A percentile compares a stretch with the other conserved stretches of the same genome.
phyloP scores from a whole-genome alignment of 192 early-diverging fungal species.

The Lobosporangium transversale region DNA sequence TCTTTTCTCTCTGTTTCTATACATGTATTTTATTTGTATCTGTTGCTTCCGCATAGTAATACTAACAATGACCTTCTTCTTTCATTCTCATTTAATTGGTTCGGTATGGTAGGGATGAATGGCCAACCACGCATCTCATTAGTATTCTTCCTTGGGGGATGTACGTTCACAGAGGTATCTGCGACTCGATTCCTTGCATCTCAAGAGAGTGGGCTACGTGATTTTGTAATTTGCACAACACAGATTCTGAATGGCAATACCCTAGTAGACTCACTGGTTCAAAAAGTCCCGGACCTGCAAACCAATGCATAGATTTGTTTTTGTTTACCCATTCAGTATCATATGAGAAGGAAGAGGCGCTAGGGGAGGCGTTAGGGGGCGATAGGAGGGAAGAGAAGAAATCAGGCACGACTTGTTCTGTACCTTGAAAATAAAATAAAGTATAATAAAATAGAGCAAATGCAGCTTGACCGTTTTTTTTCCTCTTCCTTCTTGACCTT shows the following conservation, averaged over 20 bases:
- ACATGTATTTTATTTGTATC: background rate
- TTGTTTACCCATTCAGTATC: background rate
- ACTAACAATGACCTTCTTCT: background rate
- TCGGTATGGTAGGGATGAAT: slow-evolving; percentile 55
- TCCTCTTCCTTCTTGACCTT: too few relatives aligned
- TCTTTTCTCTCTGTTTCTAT: slow-evolving; percentile 7
- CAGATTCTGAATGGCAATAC: slow-evolving; percentile 88
- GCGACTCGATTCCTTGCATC: slow-evolving; percentile 90
- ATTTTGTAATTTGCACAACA: slow-evolving; percentile 90
- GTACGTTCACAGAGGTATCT: slow-evolving; percentile 92
- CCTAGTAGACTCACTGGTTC: slow-evolving; percentile 69
- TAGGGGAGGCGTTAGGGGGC: too few relatives aligned
- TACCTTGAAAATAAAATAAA: too few relatives aligned
- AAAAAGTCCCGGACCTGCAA: slow-evolving; percentile 52
- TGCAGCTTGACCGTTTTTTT: too few relatives aligned
- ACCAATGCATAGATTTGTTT: slow-evolving; percentile 7
- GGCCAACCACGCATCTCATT: slow-evolving; percentile 77
- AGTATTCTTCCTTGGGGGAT: slow-evolving; percentile 95
- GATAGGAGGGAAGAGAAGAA: too few relatives aligned
- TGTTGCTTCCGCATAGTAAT: background rate
- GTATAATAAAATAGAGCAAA: too few relatives aligned
- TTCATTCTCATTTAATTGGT: slow-evolving; percentile 12
- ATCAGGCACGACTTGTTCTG: too few relatives aligned
- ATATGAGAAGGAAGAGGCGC: background rate
- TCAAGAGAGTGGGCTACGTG: slow-evolving; percentile 78